A percentile compares a stretch with the other conserved stretches of the same genome.
Evolutionary conservation across 116 monocot species (phyloP).

Genomic region (Trichopus zeylanicus): DNA sequence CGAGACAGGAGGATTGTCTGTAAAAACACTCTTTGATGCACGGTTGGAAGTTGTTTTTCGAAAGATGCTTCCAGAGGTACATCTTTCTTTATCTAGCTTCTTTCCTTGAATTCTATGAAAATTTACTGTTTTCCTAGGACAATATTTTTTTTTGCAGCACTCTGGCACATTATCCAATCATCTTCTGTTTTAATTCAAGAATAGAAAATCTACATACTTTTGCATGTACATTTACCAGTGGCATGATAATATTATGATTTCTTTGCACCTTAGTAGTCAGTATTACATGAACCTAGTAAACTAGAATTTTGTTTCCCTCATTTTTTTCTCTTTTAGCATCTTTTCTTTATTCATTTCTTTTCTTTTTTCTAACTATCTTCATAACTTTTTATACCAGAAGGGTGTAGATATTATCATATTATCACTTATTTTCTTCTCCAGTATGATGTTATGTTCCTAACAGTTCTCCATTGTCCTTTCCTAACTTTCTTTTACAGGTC

Average conservation of each 20-base stretch:
- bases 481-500: conserved; percentile 18
- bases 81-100: not conserved
- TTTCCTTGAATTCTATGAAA: not conserved
- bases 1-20: conserved; percentile 82
- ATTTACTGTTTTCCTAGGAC: not conserved
- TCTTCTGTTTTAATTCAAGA: too few relatives aligned
- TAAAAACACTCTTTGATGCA: conserved; percentile 88
- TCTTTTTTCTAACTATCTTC: not conserved
- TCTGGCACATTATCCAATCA: too few relatives aligned
- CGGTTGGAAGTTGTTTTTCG: conserved; percentile 75
- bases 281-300: too few relatives aligned
- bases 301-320: not conserved
- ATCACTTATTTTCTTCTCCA: not conserved
- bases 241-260: too few relatives aligned
- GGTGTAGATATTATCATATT: too few relatives aligned
- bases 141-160: not conserved
- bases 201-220: too few relatives aligned
- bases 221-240: too few relatives aligned
- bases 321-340: not conserved
- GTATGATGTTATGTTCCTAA: not conserved
- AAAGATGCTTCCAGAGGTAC: conserved; percentile 81
- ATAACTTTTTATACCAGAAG: not conserved
- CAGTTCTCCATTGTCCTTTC: not conserved
- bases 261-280: too few relatives aligned
- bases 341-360: not conserved